Conservation (phyloP, 2,329 filamentous ascomycete genomes). For the Fusarium coicis region DNA sequence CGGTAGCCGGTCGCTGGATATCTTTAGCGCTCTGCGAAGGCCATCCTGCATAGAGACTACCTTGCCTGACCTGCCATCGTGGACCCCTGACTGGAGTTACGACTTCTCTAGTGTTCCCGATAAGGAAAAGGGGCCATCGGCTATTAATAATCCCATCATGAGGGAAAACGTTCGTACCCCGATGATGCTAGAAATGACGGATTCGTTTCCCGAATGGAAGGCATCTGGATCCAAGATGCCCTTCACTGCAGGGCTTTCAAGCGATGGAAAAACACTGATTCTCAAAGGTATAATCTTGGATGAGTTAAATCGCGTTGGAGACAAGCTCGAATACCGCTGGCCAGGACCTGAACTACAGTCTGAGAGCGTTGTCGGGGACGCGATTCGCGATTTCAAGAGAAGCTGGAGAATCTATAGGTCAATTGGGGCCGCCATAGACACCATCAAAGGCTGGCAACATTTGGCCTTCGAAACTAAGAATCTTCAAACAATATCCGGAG, state of each 20-base stretch:
- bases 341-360: neutral
- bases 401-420: neutral
- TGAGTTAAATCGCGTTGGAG: fast-evolving
- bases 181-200: neutral
- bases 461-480: fast-evolving
- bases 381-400: neutral
- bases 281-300: neutral
- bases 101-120: neutral
- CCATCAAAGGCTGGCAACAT: neutral
- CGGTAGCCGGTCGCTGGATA: neutral
- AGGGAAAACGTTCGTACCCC: neutral
- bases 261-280: neutral
- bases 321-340: neutral
- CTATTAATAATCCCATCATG: neutral
- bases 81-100: neutral
- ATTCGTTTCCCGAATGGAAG: neutral
- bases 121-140: neutral
- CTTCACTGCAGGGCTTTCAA: neutral
- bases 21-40: neutral
- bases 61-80: fast-evolving
- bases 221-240: neutral
- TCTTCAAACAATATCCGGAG: fast-evolving
- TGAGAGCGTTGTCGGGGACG: fast-evolving
- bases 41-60: neutral
- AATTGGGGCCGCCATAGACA: neutral